These are phyloP conservation scores for Coprinellus aureogranulatus DNA, from an alignment of 768 basidiomycete species.

Conservation along the genomic window DNA sequence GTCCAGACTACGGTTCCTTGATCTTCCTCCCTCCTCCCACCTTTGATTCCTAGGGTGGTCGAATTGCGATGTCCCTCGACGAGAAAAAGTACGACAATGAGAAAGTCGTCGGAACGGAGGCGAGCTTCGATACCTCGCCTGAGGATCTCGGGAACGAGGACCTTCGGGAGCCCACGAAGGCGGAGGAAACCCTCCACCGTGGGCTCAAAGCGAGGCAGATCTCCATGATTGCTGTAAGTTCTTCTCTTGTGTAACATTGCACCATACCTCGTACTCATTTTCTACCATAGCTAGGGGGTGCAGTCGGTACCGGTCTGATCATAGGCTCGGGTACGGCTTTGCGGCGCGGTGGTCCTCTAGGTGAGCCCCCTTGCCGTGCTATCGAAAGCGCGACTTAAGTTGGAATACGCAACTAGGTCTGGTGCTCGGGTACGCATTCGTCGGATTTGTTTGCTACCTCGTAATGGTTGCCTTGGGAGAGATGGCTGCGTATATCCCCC, in stretches of 20 bases:
- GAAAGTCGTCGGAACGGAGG: conserved; percentile 11
- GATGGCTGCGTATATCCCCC: conserved; percentile 52
- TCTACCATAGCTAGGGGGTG: conserved; percentile 42
- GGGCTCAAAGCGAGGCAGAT: conserved; percentile 52
- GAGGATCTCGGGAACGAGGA: conserved; percentile 17
- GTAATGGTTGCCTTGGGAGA: conserved; percentile 57
- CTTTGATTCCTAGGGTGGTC: not conserved
- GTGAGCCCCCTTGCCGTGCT: conserved; percentile 17
- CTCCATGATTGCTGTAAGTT: conserved; percentile 53
- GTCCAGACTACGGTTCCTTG: not conserved
- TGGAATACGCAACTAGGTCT: conserved; percentile 23
- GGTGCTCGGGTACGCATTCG: conserved; percentile 42
- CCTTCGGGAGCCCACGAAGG: conserved; percentile 29
- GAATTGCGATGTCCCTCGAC: conserved; percentile 20
- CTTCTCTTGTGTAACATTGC: not conserved
- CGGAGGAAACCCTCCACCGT: conserved; percentile 41
- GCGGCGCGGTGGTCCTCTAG: conserved; percentile 52
- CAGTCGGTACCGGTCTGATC: conserved; percentile 55
- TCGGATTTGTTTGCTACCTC: conserved; percentile 57
- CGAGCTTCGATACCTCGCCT: conserved; percentile 13
- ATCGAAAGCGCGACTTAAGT: not conserved
- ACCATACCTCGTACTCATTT: not conserved
- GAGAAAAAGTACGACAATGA: conserved; percentile 25
- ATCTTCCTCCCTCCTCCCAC: conserved; percentile 2
- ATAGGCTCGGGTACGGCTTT: conserved; percentile 62